phyloP scores from a whole-genome alignment of 2,329 filamentous ascomycete species.

The Endocalyx cinctus region DNA sequence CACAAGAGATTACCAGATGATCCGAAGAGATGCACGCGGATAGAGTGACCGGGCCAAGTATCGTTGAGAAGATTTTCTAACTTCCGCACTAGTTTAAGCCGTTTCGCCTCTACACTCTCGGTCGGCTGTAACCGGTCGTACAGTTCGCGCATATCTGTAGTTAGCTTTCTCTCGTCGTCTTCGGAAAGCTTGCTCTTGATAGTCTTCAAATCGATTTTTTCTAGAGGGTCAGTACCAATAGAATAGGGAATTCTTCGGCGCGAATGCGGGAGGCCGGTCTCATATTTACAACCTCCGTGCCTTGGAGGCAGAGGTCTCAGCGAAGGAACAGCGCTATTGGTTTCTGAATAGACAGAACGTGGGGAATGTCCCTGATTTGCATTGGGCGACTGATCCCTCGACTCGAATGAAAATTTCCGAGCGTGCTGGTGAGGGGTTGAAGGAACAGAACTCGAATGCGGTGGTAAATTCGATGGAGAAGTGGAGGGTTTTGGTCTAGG shows the following conservation, averaged over 20 bases:
- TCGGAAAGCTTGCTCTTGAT: constrained; percentile 66
- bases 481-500: constrained; percentile 19
- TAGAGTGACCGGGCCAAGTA: constrained; percentile 87
- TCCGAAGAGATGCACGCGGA: constrained; percentile 92
- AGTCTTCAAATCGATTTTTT: constrained; percentile 66
- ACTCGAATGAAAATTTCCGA: constrained; percentile 75
- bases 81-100: constrained; percentile 76
- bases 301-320: constrained; percentile 59
- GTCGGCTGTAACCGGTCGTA: constrained; percentile 84
- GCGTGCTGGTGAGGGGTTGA: constrained; percentile 90
- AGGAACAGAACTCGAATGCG: constrained; percentile 81
- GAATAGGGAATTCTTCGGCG: constrained; percentile 89
- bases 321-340: constrained; percentile 68
- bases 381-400: constrained; percentile 74
- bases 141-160: constrained; percentile 76
- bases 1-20: constrained; percentile 94
- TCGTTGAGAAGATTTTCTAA: constrained; percentile 82
- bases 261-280: constrained; percentile 77
- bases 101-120: constrained; percentile 68
- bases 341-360: constrained; percentile 84
- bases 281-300: constrained; percentile 72
- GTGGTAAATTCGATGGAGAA: constrained; percentile 47
- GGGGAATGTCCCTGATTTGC: constrained; percentile 77
- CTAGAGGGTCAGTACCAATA: constrained; percentile 73
- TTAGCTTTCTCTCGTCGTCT: constrained; percentile 70